Percentiles rank a stretch among this genome's conserved stretches.
Evolutionary conservation across 129 eudicot species (phyloP).

Genomic region (Gnaphalium uliginosum): DNA sequence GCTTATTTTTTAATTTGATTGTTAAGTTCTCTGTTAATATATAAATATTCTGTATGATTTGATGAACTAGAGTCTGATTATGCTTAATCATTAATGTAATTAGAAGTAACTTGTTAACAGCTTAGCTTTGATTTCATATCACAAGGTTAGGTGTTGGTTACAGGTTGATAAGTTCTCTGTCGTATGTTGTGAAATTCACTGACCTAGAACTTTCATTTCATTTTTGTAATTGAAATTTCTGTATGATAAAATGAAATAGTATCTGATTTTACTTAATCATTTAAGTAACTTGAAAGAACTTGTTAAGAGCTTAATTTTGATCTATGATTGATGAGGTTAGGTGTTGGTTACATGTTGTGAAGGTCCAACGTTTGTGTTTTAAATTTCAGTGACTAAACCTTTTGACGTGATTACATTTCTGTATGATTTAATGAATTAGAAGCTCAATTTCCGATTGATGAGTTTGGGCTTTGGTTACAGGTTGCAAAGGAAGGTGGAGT

Average conservation of each 20-base stretch:
- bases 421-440: background rate
- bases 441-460: constrained; percentile 2
- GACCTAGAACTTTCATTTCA: background rate
- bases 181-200: background rate
- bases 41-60: background rate
- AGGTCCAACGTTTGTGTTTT: background rate
- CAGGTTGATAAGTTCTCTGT: constrained; percentile 8
- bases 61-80: background rate
- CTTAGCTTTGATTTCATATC: background rate
- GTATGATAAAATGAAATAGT: background rate
- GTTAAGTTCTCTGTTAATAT: background rate
- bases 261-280: background rate
- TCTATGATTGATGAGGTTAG: background rate
- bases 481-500: constrained; percentile 21
- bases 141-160: constrained; percentile 14
- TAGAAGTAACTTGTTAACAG: constrained; percentile 3
- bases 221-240: background rate
- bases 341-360: background rate
- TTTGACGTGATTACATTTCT: background rate
- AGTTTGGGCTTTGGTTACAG: constrained; percentile 16
- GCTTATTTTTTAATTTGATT: background rate
- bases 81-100: background rate
- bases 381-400: background rate
- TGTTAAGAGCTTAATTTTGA: background rate
- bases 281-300: background rate